phyloP scores from a whole-genome alignment of 2,329 filamentous ascomycete species.

The Arachnomyces sp. region DNA sequence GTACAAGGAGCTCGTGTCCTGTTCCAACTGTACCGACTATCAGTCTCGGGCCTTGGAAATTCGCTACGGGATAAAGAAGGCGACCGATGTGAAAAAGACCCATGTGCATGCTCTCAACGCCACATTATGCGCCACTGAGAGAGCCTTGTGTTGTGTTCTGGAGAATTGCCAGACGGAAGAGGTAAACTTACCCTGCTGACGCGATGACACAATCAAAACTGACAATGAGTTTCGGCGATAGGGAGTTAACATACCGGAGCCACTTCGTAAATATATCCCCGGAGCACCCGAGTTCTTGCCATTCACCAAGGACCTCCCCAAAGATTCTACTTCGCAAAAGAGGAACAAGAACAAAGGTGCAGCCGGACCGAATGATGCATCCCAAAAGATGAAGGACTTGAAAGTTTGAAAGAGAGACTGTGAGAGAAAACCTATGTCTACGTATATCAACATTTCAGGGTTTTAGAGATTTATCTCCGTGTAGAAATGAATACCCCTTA shows the following conservation, averaged over 20 bases:
- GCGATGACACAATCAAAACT: background rate
- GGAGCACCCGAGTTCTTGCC: slow-evolving; percentile 83
- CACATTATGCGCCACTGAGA: slow-evolving; percentile 81
- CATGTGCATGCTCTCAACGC: slow-evolving; percentile 92
- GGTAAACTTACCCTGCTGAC: slow-evolving; percentile 37
- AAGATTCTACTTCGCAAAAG: slow-evolving; percentile 60
- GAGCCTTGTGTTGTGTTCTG: slow-evolving; percentile 85
- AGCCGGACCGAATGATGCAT: slow-evolving; percentile 24
- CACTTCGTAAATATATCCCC: slow-evolving; percentile 80
- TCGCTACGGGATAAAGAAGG: slow-evolving; percentile 77
- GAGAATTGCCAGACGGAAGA: slow-evolving; percentile 96
- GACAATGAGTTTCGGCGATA: slow-evolving; percentile 27
- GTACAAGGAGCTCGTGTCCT: slow-evolving; percentile 97
- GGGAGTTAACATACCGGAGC: slow-evolving; percentile 72
- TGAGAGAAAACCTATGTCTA: slow-evolving; percentile 5
- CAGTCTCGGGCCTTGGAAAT: slow-evolving; percentile 92
- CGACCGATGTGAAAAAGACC: slow-evolving; percentile 76
- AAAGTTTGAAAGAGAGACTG: slow-evolving; percentile 24
- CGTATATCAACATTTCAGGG: too few relatives aligned
- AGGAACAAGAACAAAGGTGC: slow-evolving; percentile 35
- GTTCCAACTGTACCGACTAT: slow-evolving; percentile 97
- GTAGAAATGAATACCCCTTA: too few relatives aligned
- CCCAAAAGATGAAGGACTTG: slow-evolving; percentile 34
- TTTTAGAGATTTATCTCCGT: too few relatives aligned
- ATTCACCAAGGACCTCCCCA: slow-evolving; percentile 76